Base-by-base conservation (phyloP, 768 basidiomycete species). In the Naganishia vishniacii region DNA sequence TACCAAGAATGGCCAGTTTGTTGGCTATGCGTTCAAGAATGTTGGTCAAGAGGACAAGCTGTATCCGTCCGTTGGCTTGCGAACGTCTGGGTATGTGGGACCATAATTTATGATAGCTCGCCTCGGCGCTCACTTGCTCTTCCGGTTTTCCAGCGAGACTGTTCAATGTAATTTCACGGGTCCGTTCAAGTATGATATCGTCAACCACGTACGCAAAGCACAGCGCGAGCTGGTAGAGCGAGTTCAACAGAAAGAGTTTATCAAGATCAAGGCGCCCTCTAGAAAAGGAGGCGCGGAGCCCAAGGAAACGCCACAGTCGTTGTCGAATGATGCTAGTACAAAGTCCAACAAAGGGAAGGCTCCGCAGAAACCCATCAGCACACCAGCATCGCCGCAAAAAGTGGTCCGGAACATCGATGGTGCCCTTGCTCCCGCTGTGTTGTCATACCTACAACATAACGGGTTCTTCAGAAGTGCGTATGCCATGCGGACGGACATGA, bases 121-220 rank as follows among this genome's bases (percentile, higher is more conserved):
- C n/a, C n/a, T n/a, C n/a, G n/a, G n/a, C n/a, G n/a, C n/a, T n/a
- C n/a, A n/a, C n/a, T n/a, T n/a, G n/a, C n/a, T n/a, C n/a, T n/a
- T n/a, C n/a, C n/a, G n/a, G n/a, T n/a, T n/a, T n/a, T n/a, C n/a
- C n/a, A 83, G 84, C 34, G 94, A 98, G 77, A 80, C 83, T 13
- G 79, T 97, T 41, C 84, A 85, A 34, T 86, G 86, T 71, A 97
- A 98, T 79, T 93, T 98, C 74, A 28, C 85, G 86, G 72, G 84
- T 84, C 82, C 85, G 3, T 98, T 97, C 83, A 83, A 81, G 69
- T 97, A 84, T 75, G 92, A 95, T 76, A 94, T 98, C 72, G 88
- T 92, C 61, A 84, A 85, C 49, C 84, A 93, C 70, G 67, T 68
- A 8, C 53, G 53, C 3, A 32, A 56, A 26, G 53, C 37, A 13